Evolutionary conservation across 1,284 basidiomycete species (phyloP).

Genomic region (Thelephora terrestris): DNA sequence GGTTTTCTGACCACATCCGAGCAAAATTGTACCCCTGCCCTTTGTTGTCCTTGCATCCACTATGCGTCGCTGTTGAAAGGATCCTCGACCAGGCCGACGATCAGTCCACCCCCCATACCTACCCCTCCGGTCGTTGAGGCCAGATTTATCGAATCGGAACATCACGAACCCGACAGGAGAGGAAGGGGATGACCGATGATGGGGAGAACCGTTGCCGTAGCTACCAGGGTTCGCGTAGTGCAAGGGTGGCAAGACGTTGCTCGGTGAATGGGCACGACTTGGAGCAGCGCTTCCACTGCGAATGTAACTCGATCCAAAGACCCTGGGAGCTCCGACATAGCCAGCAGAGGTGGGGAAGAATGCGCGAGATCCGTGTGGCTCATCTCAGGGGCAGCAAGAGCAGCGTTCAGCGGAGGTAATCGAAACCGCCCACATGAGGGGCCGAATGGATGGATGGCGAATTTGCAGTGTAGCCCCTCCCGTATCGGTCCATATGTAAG

Average conservation of each 20-base stretch:
- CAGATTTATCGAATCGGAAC: no score
- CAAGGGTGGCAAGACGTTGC: conserved; percentile 1
- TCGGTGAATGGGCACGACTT: conserved; percentile 12
- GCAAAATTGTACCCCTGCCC: no score
- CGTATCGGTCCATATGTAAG: conserved; percentile 6
- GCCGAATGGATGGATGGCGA: conserved; percentile 17
- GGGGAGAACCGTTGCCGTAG: conserved; percentile 12
- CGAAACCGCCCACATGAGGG: conserved; percentile 37
- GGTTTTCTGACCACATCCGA: no score
- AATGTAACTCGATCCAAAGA: conserved; percentile 36
- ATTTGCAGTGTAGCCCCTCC: conserved; percentile 9
- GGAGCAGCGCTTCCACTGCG: conserved; percentile 41
- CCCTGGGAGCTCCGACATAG: conserved; percentile 20
- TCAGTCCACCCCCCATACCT: no score
- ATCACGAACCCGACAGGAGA: no score
- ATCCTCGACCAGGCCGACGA: no score
- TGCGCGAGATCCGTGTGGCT: conserved; percentile 16
- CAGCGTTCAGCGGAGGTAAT: conserved; percentile 48
- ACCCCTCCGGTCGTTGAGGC: no score
- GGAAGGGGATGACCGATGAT: conserved; percentile 10
- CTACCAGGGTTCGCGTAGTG: not conserved
- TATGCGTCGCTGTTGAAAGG: no score
- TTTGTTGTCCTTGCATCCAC: no score
- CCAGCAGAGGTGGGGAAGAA: conserved; percentile 14
- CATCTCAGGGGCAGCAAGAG: conserved; percentile 25